Conservation (phyloP, 192 early-diverging fungal species). For the Coemansia sp. region DNA sequence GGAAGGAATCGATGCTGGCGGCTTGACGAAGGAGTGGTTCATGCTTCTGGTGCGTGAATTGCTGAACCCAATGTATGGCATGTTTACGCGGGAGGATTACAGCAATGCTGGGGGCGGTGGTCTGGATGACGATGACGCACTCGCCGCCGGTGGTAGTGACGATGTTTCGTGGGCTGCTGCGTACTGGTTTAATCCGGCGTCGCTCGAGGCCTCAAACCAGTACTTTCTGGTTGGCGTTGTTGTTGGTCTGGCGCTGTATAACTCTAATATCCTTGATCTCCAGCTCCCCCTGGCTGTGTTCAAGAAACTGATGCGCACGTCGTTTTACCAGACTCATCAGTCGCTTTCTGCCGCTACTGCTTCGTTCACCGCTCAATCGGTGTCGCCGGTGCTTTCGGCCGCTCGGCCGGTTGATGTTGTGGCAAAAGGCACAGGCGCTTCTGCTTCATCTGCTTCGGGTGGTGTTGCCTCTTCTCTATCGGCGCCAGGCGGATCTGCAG, state of each 20-base stretch:
- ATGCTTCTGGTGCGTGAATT: conserved; percentile 86
- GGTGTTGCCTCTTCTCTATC: background rate
- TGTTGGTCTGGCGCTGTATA: conserved; percentile 91
- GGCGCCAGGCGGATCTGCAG: too few relatives aligned
- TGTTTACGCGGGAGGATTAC: conserved; percentile 68
- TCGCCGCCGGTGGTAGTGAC: background rate
- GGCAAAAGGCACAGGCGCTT: background rate
- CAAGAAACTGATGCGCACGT: conserved; percentile 77
- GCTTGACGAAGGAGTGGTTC: conserved; percentile 97
- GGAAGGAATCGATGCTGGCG: conserved; percentile 96
- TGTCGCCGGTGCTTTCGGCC: conserved; percentile 4
- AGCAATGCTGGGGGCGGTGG: background rate
- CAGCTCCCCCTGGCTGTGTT: conserved; percentile 79
- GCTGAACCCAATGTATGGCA: conserved; percentile 91
- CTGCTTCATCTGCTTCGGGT: background rate
- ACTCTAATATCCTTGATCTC: conserved; percentile 90
- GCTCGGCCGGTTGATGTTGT: background rate
- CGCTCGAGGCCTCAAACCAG: conserved; percentile 75
- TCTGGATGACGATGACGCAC: conserved; percentile 6
- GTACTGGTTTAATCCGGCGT: conserved; percentile 79
- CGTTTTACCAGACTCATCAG: conserved; percentile 24
- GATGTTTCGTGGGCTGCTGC: conserved; percentile 20
- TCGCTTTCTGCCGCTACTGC: background rate
- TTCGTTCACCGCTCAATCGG: background rate
- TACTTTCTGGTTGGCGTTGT: conserved; percentile 91